Percentiles rank a stretch among this genome's conserved stretches.
These are phyloP conservation scores for Psilocybe tampanensis DNA, from an alignment of 768 basidiomycete genomes.

Conservation along the genomic window DNA sequence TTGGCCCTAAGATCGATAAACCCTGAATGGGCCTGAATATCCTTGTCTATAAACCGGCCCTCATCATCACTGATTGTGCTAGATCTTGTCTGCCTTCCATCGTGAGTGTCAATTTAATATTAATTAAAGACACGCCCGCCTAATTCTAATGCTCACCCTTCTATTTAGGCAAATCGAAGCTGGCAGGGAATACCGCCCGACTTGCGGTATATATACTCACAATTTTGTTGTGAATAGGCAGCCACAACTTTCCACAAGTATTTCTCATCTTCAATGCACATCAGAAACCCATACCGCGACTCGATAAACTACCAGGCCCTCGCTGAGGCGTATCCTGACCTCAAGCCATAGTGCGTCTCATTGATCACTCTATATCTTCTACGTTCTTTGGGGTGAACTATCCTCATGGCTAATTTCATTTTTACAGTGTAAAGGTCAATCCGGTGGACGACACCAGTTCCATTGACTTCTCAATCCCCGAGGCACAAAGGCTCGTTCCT, in stretches of 20 bases:
- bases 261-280: neutral
- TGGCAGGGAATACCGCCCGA: too few relatives aligned
- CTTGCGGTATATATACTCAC: neutral
- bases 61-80: too few relatives aligned
- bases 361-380: neutral
- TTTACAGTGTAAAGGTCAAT: conserved; percentile 1
- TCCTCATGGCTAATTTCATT: neutral
- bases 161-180: too few relatives aligned
- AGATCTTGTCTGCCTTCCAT: too few relatives aligned
- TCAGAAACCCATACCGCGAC: conserved; percentile 4
- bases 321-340: conserved; percentile 4
- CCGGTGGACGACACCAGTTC: neutral
- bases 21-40: too few relatives aligned
- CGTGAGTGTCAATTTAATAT: too few relatives aligned
- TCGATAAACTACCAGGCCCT: conserved; percentile 2
- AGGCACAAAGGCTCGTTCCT: neutral
- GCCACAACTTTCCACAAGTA: neutral
- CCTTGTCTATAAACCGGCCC: too few relatives aligned
- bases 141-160: too few relatives aligned
- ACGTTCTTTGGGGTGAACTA: neutral
- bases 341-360: neutral
- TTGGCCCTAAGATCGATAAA: too few relatives aligned
- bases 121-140: too few relatives aligned
- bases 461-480: conserved; percentile 3
- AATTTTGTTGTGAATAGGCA: neutral